Evolutionary conservation across 257 asterid species (phyloP), one percentile per base, ranked within the genome.

Genomic region (Avicennia marina): DNA sequence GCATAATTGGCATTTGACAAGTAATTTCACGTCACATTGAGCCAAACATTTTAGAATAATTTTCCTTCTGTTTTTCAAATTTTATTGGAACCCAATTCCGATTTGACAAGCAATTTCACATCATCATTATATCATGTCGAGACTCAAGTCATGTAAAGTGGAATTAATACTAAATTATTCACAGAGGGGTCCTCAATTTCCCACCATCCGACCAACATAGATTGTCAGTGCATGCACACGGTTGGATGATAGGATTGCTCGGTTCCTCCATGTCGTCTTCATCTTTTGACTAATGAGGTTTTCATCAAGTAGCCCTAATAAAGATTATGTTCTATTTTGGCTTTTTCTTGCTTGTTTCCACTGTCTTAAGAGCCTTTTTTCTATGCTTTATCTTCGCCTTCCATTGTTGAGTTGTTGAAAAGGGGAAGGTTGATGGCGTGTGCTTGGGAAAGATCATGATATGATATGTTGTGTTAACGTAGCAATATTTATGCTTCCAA

Each of bases 151-250:
- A n/a, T n/a, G n/a, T n/a, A n/a, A n/a, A n/a, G n/a, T n/a, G n/a
- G 43, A 11, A 10, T 10, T 46, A 21, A 41, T 2, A 21, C 1
- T 32, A 29, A 15, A 8, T 11, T 44, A 2, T 16, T 2, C 17
- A 45, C 9, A 34, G 16, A 42, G 17, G 50, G 31, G 62, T 66
- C 27, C 62, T 78, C 68, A 45, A 52, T 29, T 61, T 49, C 65
- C 65, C 69, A 75, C 72, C 78, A 53, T 62, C 77, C 85, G 75
- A 78, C 85, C 79, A 65, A 58, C 21, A 19, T 50, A 53, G 69
- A 75, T 52, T 75, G 86, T 69, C 62, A 66, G 33, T 40, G 55
- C 62, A 31, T 53, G 80, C 84, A 81, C 82, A 81, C 80, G 84
- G 56, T 71, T 75, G 80, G 77, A 46, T 54, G 58, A 57, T 50